Evolutionary conservation across 1,284 basidiomycete species (phyloP), one percentile per base, ranked within the genome.

Genomic region (Macrocystidia cucumis): DNA sequence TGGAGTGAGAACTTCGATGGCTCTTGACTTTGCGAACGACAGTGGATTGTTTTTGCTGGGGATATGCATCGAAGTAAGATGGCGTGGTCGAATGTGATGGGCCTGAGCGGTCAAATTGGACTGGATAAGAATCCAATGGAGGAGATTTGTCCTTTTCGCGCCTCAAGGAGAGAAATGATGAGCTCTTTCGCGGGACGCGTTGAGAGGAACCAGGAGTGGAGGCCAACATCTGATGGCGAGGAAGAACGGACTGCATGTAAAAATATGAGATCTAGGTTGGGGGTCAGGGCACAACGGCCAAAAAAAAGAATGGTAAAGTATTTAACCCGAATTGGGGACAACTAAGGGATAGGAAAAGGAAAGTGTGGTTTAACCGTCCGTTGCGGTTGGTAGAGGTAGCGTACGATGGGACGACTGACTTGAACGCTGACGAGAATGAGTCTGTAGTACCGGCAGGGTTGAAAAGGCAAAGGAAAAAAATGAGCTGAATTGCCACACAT

Each of bases 81-180:
- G 47, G 41, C 22, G 29, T 40, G 22, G 39, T 43, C 35, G 32
- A 36, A 18, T 38, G 38, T 29, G 51, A 52, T 28, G 56, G 44
- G 29, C 43, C 51, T 39, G 55, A 42, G 29, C 50, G 45, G 27
- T 50, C 45, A 37, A 50, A 41, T 34, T 46, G 32, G 22, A 37
- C 41, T 24, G 52, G 44, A 38, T 46, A 46, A 37, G 48, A 28
- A 38, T 61, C 56, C 39, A 38, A 39, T 16, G 58, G 39, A 25
- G 49, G 35, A 25, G 58, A 36, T 44, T 62, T 65, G 48, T 67
- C 69, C 50, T 69, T 70, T 48, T 76, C 72, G 40, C 66, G 65
- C 41, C 64, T 58, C 25, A 75, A 55, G 12, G 76, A 77, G 21
- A 74, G 51, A 49, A 72, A 71, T 4, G 77, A 74, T 9, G 67